Evolutionary conservation across 345 rosid species (phyloP).

Genomic region (Brassica cretica): DNA sequence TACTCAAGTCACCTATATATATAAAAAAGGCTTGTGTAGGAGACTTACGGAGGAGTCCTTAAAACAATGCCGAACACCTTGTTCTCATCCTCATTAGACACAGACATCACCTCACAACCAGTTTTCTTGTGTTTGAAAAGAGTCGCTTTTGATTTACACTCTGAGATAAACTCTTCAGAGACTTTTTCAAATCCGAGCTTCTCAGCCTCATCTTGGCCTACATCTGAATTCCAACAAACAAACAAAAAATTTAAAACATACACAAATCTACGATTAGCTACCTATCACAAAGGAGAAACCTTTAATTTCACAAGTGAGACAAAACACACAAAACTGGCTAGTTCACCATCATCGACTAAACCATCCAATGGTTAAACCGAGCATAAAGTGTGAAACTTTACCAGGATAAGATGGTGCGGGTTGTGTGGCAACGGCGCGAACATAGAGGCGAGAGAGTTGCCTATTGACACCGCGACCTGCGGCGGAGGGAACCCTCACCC

Average conservation of each 20-base stretch:
- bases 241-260: neutral
- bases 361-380: neutral
- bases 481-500: conserved; percentile 34
- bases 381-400: conserved; percentile 19
- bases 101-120: conserved; percentile 90
- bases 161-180: conserved; percentile 78
- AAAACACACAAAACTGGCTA: neutral
- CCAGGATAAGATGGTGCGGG: conserved; percentile 63
- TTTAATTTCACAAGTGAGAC: neutral
- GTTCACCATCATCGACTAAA: conserved; percentile 3
- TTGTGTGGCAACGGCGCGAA: conserved; percentile 68
- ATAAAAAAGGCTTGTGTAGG: neutral
- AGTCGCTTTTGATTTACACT: conserved; percentile 84
- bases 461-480: conserved; percentile 39
- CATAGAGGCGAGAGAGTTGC: conserved; percentile 55
- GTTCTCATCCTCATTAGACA: conserved; percentile 85
- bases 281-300: neutral
- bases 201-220: conserved; percentile 59
- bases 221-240: conserved; percentile 43
- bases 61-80: conserved; percentile 84
- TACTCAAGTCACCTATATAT: neutral
- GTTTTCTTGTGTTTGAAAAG: conserved; percentile 91
- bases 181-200: conserved; percentile 86
- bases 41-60: conserved; percentile 90
- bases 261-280: neutral